Evolutionary conservation across 177 flowering plant species (phyloP).

Genomic region (Vitis hybrid): DNA sequence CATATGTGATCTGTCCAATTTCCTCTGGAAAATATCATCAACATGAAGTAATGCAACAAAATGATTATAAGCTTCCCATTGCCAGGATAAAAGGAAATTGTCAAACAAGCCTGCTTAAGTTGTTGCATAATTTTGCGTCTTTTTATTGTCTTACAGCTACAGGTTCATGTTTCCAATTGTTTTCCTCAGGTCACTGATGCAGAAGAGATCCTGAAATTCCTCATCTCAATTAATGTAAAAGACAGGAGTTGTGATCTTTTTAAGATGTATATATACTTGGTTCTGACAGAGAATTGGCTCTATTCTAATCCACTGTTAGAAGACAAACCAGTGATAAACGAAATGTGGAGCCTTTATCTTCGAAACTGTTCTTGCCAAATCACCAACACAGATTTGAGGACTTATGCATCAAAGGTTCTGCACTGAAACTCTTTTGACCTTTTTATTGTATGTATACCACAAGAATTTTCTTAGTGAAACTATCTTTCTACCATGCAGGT

Average conservation of each 20-base stretch:
- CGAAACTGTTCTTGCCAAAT: conserved; percentile 76
- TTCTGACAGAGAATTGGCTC: conserved; percentile 77
- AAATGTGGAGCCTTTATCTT: conserved; percentile 65
- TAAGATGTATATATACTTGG: conserved; percentile 58
- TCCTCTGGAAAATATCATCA: no score
- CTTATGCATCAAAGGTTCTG: conserved; percentile 76
- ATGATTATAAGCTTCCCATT: no score
- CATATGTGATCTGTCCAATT: no score
- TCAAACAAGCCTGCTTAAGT: no score
- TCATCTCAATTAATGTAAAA: conserved; percentile 58
- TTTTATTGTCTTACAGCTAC: background rate
- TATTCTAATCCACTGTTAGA: conserved; percentile 30
- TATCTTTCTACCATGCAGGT: conserved; percentile 42
- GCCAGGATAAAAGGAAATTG: no score
- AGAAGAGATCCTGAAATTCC: conserved; percentile 49
- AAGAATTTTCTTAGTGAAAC: background rate
- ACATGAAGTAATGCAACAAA: no score
- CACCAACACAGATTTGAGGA: conserved; percentile 65
- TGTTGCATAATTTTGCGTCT: no score
- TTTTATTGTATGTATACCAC: no score
- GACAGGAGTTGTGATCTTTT: conserved; percentile 65
- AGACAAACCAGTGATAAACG: conserved; percentile 36
- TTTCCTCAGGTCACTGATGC: conserved; percentile 42
- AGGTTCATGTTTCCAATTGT: background rate
- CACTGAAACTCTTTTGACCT: conserved; percentile 4